Percentiles rank a stretch among this genome's conserved stretches.
Evolutionary conservation across 306 rosid species (phyloP).

Genomic region (Arachis stenosperma): DNA sequence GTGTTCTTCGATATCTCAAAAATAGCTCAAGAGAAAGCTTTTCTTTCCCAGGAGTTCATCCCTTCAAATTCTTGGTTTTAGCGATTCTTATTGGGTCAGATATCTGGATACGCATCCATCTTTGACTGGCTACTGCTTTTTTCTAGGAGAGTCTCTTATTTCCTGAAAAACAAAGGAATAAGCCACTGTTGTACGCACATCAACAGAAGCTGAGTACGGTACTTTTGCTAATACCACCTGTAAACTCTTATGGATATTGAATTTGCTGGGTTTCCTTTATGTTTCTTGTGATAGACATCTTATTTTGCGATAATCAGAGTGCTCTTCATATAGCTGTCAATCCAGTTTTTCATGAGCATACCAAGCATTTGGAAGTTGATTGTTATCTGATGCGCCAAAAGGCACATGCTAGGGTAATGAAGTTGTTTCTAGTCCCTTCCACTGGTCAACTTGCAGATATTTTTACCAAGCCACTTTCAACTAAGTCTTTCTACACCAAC

Average conservation of each 20-base stretch:
- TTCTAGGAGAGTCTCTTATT: background rate
- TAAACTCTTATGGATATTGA: too few relatives aligned
- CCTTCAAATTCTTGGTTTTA: background rate
- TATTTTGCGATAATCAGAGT: background rate
- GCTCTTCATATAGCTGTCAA: background rate
- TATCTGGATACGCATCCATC: background rate
- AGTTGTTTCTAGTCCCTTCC: background rate
- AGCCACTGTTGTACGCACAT: background rate
- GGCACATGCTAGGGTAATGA: background rate
- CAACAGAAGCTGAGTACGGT: background rate
- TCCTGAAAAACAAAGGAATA: background rate
- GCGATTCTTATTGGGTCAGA: background rate
- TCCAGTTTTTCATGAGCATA: background rate
- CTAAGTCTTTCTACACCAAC: background rate
- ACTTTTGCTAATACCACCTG: background rate
- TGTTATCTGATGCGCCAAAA: background rate
- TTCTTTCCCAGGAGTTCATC: background rate
- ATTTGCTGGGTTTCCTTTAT: too few relatives aligned
- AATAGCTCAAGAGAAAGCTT: too few relatives aligned
- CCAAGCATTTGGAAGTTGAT: background rate
- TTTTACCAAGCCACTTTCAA: background rate
- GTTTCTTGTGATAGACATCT: background rate
- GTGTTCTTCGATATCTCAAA: background rate
- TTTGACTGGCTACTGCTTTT: background rate
- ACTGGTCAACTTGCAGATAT: background rate